Percentiles rank a stretch among this genome's conserved stretches.
Conservation (phyloP, 306 rosid genomes). For the Glycine tomentella region DNA sequence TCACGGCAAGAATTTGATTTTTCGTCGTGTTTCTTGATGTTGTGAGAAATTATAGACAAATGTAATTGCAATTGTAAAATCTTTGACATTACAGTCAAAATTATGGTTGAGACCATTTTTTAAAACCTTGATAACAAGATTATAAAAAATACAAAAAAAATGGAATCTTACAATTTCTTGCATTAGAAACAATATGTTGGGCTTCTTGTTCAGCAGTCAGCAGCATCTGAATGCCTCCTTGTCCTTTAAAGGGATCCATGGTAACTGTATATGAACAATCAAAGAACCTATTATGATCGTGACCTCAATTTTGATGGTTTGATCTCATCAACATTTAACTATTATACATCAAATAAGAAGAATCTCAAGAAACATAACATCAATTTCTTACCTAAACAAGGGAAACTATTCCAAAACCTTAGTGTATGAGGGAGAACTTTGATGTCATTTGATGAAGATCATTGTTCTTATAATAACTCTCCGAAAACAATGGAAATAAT, state of each 20-base stretch:
- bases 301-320: neutral
- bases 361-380: slow-evolving; percentile 11
- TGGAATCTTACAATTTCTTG: slow-evolving; percentile 69
- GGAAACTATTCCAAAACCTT: slow-evolving; percentile 17
- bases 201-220: slow-evolving; percentile 90
- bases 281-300: neutral
- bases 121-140: neutral
- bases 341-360: slow-evolving; percentile 6
- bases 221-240: slow-evolving; percentile 90
- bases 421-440: slow-evolving; percentile 22
- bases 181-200: slow-evolving; percentile 69
- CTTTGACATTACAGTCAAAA: no score
- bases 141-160: no score
- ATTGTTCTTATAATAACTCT: slow-evolving; percentile 19
- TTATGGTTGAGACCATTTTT: neutral
- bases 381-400: slow-evolving; percentile 40
- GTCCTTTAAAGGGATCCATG: slow-evolving; percentile 84
- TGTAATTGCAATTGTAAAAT: neutral
- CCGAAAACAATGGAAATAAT: slow-evolving; percentile 37
- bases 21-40: neutral
- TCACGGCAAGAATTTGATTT: neutral
- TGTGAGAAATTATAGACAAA: neutral
- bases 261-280: slow-evolving; percentile 34
- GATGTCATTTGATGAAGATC: slow-evolving; percentile 34
- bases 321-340: slow-evolving; percentile 10